phyloP scores from a whole-genome alignment of 306 rosid species.

The Dryas alaskensis region DNA sequence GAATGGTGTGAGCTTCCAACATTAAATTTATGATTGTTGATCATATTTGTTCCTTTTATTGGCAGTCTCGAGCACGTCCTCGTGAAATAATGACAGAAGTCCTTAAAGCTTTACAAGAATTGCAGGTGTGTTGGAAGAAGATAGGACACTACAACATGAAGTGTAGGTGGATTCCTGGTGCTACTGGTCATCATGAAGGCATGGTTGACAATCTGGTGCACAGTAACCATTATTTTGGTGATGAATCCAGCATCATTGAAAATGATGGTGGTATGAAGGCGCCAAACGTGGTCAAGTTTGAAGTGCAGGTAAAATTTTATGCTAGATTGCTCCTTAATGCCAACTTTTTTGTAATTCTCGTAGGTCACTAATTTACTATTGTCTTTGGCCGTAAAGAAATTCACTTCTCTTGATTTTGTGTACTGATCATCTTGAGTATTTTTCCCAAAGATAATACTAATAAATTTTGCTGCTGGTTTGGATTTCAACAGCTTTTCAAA shows the following conservation, averaged over 20 bases:
- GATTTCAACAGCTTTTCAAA: slow-evolving; percentile 68
- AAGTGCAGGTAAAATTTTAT: slow-evolving; percentile 68
- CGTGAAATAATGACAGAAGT: slow-evolving; percentile 96
- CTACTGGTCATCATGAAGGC: slow-evolving; percentile 59
- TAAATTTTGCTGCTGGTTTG: not conserved
- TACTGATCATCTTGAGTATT: not conserved
- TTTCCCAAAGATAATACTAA: slow-evolving; percentile 8
- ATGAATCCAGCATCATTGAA: slow-evolving; percentile 56
- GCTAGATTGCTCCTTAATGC: not conserved
- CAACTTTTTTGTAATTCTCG: not conserved
- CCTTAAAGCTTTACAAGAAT: slow-evolving; percentile 84
- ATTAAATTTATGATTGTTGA: slow-evolving; percentile 18
- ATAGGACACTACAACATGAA: slow-evolving; percentile 97
- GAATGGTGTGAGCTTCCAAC: not conserved
- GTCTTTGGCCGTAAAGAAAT: not conserved
- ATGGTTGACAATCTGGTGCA: slow-evolving; percentile 54
- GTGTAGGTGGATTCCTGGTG: slow-evolving; percentile 68
- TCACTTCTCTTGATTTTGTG: not conserved
- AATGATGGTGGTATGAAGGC: slow-evolving; percentile 46
- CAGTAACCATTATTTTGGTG: slow-evolving; percentile 52
- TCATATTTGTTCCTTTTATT: slow-evolving; percentile 28
- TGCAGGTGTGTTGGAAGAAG: slow-evolving; percentile 89
- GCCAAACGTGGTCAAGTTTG: slow-evolving; percentile 81
- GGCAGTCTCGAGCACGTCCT: slow-evolving; percentile 83
- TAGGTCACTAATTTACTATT: not conserved